Evolutionary conservation across 192 early-diverging fungal genomes (phyloP), one percentile per base, ranked within the genome.

Genomic region (Entomortierella chlamydospora): DNA sequence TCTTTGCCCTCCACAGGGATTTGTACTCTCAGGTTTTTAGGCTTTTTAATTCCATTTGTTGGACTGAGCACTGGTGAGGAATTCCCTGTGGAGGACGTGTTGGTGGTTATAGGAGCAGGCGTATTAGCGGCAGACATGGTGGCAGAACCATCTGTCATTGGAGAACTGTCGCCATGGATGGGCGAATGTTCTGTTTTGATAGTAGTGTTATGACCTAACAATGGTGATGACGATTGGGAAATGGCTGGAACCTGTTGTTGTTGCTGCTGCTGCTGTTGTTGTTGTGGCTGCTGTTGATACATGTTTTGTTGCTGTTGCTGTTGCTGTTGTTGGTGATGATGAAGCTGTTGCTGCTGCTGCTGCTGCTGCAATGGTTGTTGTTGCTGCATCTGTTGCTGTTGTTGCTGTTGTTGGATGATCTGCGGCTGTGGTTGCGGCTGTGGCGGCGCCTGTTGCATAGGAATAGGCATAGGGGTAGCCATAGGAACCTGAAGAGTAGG

Each of bases 11-110:
- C 76, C n/a, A 64, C 67, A 23, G 85, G 85, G 25, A 86, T 86
- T 50, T 86, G 85, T 0, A 86, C 80, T 13, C 85, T 67, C 23
- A 86, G 62, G 15, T 47, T 47, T 34, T 81, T 81, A 8, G 70
- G 84, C 45, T 83, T 85, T 45, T 73, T 83, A 31, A 65, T 56
- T 15, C 81, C 79, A 39, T 73, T 73, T n/a, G 70, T 68, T 43
- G 77, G 64, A 63, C 71, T 59, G 42, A 68, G 39, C 22, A 81
- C 79, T 29, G 82, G 73, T 5, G 74, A 67, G 13, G 70, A 37
- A 2, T 33, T 60, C 20, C 56, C 69, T 20, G 64, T n/a, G 11
- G 64, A 42, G 4, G 73, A n/a, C n/a, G n/a, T n/a, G n/a, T n/a
- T 43, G 1, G 25, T 62, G 17, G 58, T 28, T 8, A 70, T 57